A percentile compares a stretch with the other conserved stretches of the same genome.
These are phyloP conservation scores for Dalbergia cochinchinensis DNA, from an alignment of 306 rosid genomes.

Conservation along the genomic window DNA sequence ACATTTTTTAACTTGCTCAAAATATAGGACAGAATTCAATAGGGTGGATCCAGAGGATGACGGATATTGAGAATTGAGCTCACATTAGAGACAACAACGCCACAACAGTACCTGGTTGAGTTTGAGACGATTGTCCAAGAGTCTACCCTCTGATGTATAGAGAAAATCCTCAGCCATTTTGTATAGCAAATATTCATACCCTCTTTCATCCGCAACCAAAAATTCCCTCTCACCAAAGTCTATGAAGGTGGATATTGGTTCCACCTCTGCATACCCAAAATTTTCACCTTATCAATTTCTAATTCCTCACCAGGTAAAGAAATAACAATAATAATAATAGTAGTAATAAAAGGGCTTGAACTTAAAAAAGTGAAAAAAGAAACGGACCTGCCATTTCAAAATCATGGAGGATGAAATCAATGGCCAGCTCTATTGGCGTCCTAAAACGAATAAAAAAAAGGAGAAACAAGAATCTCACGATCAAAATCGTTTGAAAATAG, in stretches of 20 bases:
- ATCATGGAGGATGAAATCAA: constrained; percentile 80
- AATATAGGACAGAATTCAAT: too few relatives aligned
- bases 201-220: constrained; percentile 94
- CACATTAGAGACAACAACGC: too few relatives aligned
- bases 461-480: neutral
- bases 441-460: constrained; percentile 44
- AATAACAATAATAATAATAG: too few relatives aligned
- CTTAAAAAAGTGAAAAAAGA: constrained; percentile 27
- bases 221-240: constrained; percentile 89
- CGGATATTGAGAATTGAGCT: neutral
- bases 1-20: too few relatives aligned
- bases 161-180: constrained; percentile 87
- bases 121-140: constrained; percentile 85
- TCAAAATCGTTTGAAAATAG: neutral
- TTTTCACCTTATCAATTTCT: neutral
- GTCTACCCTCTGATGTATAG: constrained; percentile 76
- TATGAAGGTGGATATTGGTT: constrained; percentile 84
- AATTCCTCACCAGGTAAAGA: neutral
- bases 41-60: too few relatives aligned
- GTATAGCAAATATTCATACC: constrained; percentile 77
- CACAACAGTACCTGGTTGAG: constrained; percentile 74
- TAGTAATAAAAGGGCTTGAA: neutral
- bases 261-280: constrained; percentile 73
- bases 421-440: constrained; percentile 71
- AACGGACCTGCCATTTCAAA: constrained; percentile 87